Base-by-base conservation (phyloP, 371 early-diverging fungal species). In the Phascolomyces articulosus region DNA sequence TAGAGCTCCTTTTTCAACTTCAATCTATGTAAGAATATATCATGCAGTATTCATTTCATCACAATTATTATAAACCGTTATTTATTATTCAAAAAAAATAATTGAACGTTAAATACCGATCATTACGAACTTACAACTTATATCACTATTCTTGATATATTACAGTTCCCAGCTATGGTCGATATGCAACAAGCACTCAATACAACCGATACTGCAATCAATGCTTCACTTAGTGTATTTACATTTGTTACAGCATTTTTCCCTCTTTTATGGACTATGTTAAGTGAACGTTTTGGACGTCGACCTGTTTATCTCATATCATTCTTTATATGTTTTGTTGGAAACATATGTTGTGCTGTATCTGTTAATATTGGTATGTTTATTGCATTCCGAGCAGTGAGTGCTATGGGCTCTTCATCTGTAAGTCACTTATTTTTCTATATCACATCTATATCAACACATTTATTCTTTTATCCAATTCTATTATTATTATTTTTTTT, bases 191-290 rank as follows among this genome's bases (percentile, higher is more conserved):
- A 58, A 1, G 62, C 41, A 9, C 59, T 74, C 29, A 24, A 74
- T 28, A 71, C 75, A 23, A 63, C 44, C 0, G 69, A 65, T 18
- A 74, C 69, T 29, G 41, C 65, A 4, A 63, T 74, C 16, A 74
- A 74, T 56, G 75, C 75, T 7, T 71, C 41, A 62, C 66, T 70
- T 24, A 71, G 69, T 44, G 59, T 74, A n/a, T 70, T 71, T 62
- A 63, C 64, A 15, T 69, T 74, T 40, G 63, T 64, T 31, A 66
- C 64, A 27, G 68, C 68, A 8, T 64, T 71, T 26, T 74, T 71
- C 63, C 75, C 75, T 21, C 58, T 74, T 7, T 16, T 69, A 6
- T 74, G 75, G 75, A 69, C 75, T 3, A 55, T 44, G 23, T 28
- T 55, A 28, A 51, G 58, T 38, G 62, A 66, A 28, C 48, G 24